These are phyloP conservation scores for Nothophytophthora sp. DNA, from an alignment of 352 stramenopile genomes.

Conservation along the genomic window DNA sequence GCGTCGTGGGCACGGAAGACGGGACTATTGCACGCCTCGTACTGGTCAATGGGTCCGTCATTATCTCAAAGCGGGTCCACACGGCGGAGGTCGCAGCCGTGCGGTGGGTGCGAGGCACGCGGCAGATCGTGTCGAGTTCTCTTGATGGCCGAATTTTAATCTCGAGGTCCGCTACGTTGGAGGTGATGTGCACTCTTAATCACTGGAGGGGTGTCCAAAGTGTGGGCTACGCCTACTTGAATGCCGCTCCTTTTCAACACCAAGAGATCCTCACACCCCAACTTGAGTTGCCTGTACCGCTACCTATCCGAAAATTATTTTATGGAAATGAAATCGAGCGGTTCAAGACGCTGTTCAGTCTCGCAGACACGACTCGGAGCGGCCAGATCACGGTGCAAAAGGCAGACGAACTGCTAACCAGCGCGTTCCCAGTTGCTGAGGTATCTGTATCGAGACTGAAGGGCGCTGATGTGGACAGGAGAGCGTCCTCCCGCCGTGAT, in stretches of 20 bases:
- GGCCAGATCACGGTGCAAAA: slow-evolving; percentile 12
- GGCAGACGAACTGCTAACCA: slow-evolving; percentile 21
- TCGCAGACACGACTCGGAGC: slow-evolving; percentile 2
- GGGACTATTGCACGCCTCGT: slow-evolving; percentile 39
- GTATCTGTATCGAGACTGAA: neutral
- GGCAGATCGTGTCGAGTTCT: slow-evolving; percentile 29
- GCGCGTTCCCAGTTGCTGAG: slow-evolving; percentile 15
- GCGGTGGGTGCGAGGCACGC: slow-evolving; percentile 12
- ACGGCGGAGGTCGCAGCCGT: slow-evolving; percentile 20
- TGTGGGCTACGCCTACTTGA: slow-evolving; percentile 9
- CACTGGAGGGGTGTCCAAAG: slow-evolving; percentile 43
- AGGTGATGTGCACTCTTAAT: slow-evolving; percentile 35
- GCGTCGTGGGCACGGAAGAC: slow-evolving; percentile 40
- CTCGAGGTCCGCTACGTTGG: slow-evolving; percentile 28
- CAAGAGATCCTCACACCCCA: slow-evolving; percentile 59
- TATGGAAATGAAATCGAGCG: slow-evolving; percentile 38
- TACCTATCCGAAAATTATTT: slow-evolving; percentile 29
- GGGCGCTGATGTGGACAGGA: neutral
- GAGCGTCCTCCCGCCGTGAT: slow-evolving; percentile 1
- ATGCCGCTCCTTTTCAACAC: too few species aligned
- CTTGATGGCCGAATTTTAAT: slow-evolving; percentile 40
- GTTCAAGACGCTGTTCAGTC: slow-evolving; percentile 27
- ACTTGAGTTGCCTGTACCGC: slow-evolving; percentile 9
- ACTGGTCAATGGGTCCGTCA: slow-evolving; percentile 29
- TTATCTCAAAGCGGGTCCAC: slow-evolving; percentile 34